These are phyloP conservation scores for Plectosphaerella plurivora DNA, from an alignment of 2,329 filamentous ascomycete species.

Conservation along the genomic window DNA sequence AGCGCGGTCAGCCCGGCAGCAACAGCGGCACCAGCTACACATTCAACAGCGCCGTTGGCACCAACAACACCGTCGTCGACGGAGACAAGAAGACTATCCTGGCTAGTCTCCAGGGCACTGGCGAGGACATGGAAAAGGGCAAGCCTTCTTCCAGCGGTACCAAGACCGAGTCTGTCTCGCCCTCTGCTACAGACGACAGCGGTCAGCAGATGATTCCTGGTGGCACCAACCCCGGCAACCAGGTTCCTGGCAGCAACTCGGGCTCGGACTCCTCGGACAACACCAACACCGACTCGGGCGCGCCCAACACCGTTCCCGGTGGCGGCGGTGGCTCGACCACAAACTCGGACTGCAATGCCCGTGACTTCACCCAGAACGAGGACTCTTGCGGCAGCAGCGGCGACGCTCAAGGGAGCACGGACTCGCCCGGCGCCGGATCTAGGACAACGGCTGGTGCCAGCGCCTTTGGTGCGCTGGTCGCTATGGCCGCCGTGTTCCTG, in stretches of 20 bases:
- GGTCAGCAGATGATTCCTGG: slow-evolving; percentile 19
- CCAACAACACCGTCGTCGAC: slow-evolving; percentile 74
- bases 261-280: slow-evolving; percentile 19
- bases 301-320: slow-evolving; percentile 8
- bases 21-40: slow-evolving; percentile 70
- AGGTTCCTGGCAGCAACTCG: slow-evolving; percentile 17
- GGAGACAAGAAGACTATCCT: slow-evolving; percentile 72
- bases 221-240: slow-evolving; percentile 8
- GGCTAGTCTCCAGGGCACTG: slow-evolving; percentile 75
- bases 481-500: slow-evolving; percentile 25
- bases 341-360: slow-evolving; percentile 27
- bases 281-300: slow-evolving; percentile 14
- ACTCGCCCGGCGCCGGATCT: slow-evolving; percentile 16
- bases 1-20: slow-evolving; percentile 55
- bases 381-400: slow-evolving; percentile 14
- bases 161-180: slow-evolving; percentile 11
- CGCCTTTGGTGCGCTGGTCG: slow-evolving; percentile 29
- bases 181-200: neutral
- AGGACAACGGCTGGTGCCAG: slow-evolving; percentile 24
- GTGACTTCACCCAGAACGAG: slow-evolving; percentile 37
- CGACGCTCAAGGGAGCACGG: slow-evolving; percentile 3
- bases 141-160: slow-evolving; percentile 11
- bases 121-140: slow-evolving; percentile 62
- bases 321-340: slow-evolving; percentile 13
- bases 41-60: slow-evolving; percentile 60